phyloP scores from a whole-genome alignment of 2,329 filamentous ascomycete genomes.

The Fusarium torulosum region DNA sequence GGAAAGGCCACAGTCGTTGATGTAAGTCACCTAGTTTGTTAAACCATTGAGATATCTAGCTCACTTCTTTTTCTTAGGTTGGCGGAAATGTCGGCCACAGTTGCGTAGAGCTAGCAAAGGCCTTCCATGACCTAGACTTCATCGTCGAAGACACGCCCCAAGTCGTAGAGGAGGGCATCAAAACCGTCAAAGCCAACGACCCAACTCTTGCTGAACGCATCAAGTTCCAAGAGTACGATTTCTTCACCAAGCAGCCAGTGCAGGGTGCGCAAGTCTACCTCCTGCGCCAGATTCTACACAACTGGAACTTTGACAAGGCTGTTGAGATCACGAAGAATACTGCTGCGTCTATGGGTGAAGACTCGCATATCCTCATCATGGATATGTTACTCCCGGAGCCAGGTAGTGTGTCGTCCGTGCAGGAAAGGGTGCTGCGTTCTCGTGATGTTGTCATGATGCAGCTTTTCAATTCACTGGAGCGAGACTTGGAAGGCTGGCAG shows the following conservation, averaged over 20 bases:
- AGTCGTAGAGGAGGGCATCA: not conserved
- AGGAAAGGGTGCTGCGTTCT: not conserved
- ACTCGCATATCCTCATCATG: slow-evolving; percentile 2
- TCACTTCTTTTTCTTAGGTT: not conserved
- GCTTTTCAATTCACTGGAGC: not conserved
- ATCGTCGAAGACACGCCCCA: slow-evolving; percentile 6
- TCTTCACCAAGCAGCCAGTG: slow-evolving; percentile 1
- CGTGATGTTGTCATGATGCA: slow-evolving; percentile 11
- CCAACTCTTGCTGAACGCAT: not conserved
- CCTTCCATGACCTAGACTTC: not conserved
- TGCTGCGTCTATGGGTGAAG: not conserved
- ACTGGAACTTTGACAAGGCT: slow-evolving; percentile 13
- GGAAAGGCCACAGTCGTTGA: not conserved
- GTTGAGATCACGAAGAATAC: slow-evolving; percentile 7
- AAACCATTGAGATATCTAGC: not conserved
- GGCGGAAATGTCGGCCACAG: slow-evolving; percentile 3
- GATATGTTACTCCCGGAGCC: slow-evolving; percentile 2
- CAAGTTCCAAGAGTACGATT: slow-evolving; percentile 8
- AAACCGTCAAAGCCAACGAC: not conserved
- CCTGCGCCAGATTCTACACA: slow-evolving; percentile 6
- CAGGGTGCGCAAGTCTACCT: not conserved
- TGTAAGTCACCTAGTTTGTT: not conserved
- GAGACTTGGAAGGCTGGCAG: not conserved
- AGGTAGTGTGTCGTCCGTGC: not conserved
- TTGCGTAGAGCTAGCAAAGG: not conserved